These are phyloP conservation scores for Lachancea kluyveri DNA, from an alignment of 805 yeast species.

Conservation along the genomic window DNA sequence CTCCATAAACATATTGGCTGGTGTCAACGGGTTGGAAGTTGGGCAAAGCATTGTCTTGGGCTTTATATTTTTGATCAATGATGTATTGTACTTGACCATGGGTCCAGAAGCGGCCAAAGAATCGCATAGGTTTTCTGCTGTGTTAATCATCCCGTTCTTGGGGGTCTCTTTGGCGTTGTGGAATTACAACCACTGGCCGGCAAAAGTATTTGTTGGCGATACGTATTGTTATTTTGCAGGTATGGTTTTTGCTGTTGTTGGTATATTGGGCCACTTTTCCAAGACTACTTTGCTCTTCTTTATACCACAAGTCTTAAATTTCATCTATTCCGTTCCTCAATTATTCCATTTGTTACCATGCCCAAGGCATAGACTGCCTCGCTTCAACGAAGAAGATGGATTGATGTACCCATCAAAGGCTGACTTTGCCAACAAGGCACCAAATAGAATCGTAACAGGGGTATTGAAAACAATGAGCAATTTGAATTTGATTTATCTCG, in stretches of 20 bases:
- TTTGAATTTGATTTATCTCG: constrained; percentile 42
- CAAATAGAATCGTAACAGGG: constrained; percentile 29
- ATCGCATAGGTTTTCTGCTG: constrained; percentile 76
- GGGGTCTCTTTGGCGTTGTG: constrained; percentile 78
- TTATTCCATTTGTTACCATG: constrained; percentile 81
- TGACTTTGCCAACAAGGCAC: constrained; percentile 32
- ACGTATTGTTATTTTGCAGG: constrained; percentile 98
- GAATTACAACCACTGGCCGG: constrained; percentile 84
- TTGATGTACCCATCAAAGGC: constrained; percentile 69
- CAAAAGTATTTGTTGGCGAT: constrained; percentile 93
- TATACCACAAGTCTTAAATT: constrained; percentile 87
- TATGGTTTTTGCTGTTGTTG: constrained; percentile 97
- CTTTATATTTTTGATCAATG: constrained; percentile 66
- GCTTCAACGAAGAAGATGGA: constrained; percentile 60
- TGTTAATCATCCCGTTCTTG: constrained; percentile 75
- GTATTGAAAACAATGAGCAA: constrained; percentile 40
- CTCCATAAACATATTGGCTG: constrained; percentile 92
- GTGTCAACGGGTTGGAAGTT: constrained; percentile 93
- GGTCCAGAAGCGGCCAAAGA: constrained; percentile 56
- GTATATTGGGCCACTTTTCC: constrained; percentile 92
- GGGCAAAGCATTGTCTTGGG: constrained; percentile 87
- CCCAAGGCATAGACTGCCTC: constrained; percentile 92
- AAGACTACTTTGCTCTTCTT: constrained; percentile 84
- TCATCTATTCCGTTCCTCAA: constrained; percentile 89
- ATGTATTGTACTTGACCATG: constrained; percentile 57